Conservation (phyloP, 164 flowering plant genomes). For the Kingdonia uniflora region DNA sequence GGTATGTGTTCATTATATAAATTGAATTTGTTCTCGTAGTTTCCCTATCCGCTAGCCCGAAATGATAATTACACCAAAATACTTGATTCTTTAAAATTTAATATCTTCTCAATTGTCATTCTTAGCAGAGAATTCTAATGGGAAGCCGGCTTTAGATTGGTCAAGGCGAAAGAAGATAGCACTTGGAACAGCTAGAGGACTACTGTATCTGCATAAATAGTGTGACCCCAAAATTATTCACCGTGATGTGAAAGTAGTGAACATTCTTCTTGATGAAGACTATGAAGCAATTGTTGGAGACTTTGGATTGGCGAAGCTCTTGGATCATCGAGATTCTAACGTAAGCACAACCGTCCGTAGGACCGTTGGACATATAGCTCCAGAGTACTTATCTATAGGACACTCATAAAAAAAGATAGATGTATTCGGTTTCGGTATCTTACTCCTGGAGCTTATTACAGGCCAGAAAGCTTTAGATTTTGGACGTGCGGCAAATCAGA, state of each 20-base stretch:
- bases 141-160: constrained; percentile 72
- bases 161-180: constrained; percentile 63
- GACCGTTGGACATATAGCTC: constrained; percentile 90
- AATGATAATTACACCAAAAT: too few relatives aligned
- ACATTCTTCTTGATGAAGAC: constrained; percentile 75
- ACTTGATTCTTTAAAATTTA: too few relatives aligned
- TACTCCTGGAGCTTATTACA: constrained; percentile 75
- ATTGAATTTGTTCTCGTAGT: background rate
- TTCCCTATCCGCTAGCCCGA: background rate
- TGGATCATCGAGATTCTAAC: constrained; percentile 79
- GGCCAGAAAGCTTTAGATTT: constrained; percentile 81
- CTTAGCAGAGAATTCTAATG: constrained; percentile 40
- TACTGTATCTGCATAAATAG: constrained; percentile 72
- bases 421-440: constrained; percentile 78
- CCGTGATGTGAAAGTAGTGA: constrained; percentile 89
- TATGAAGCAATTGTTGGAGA: constrained; percentile 88
- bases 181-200: constrained; percentile 74
- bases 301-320: constrained; percentile 83
- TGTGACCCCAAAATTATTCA: constrained; percentile 87
- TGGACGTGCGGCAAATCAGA: constrained; percentile 53
- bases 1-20: constrained; percentile 21
- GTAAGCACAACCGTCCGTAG: constrained; percentile 89
- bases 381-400: constrained; percentile 77
- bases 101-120: background rate
- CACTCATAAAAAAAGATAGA: constrained; percentile 87